phyloP scores from a whole-genome alignment of 805 yeast genomes.

The Hanseniaspora mollemarum region DNA sequence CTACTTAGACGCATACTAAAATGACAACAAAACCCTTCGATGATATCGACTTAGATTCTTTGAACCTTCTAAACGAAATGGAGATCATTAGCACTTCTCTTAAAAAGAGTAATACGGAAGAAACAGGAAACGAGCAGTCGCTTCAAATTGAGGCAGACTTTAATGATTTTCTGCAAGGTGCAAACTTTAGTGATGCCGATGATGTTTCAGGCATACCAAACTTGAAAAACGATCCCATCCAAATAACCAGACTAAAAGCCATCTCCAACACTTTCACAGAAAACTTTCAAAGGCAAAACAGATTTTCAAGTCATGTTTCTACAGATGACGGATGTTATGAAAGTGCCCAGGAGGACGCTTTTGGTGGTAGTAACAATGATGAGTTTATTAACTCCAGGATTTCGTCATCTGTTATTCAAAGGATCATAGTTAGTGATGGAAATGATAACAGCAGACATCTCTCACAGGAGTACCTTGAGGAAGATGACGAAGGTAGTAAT shows the following conservation, averaged over 20 bases:
- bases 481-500: not conserved
- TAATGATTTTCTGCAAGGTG: not conserved
- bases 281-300: not conserved
- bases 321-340: conserved; percentile 6
- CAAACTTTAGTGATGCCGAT: not conserved
- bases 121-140: not conserved
- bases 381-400: not conserved
- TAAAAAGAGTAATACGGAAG: not conserved
- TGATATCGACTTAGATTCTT: conserved; percentile 4
- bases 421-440: conserved; percentile 1
- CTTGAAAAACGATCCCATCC: not conserved
- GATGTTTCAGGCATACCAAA: conserved; percentile 1
- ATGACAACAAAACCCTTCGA: not conserved
- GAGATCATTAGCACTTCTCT: conserved; percentile 8
- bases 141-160: not conserved
- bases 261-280: conserved; percentile 3
- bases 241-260: not conserved
- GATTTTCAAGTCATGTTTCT: not conserved
- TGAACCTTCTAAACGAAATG: conserved; percentile 11
- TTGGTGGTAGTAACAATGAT: not conserved
- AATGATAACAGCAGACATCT: conserved; percentile 5
- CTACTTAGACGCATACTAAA: not conserved
- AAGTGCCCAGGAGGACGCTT: conserved; percentile 7
- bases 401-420: not conserved
- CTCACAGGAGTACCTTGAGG: not conserved